Evolutionary conservation across 306 rosid genomes (phyloP).

Genomic region (Herpetospermum pedunculosum): DNA sequence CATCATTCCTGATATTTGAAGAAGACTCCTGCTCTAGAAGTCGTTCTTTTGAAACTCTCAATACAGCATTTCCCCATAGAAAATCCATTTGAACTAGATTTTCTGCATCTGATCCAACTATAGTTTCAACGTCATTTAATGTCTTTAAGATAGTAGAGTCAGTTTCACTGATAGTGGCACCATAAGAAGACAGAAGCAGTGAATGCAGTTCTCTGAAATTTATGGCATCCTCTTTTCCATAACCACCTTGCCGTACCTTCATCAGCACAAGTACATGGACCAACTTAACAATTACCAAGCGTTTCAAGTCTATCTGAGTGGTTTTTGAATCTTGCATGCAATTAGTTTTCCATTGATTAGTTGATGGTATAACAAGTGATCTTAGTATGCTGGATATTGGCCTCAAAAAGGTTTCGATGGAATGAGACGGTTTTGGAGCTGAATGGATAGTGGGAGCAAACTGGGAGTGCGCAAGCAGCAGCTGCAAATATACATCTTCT

Average conservation of each 20-base stretch:
- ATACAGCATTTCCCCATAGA: slow-evolving; percentile 43
- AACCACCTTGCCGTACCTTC: slow-evolving; percentile 24
- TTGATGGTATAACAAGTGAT: slow-evolving; percentile 40
- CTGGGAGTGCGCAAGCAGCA: slow-evolving; percentile 78
- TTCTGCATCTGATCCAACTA: slow-evolving; percentile 24
- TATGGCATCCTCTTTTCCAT: slow-evolving; percentile 34
- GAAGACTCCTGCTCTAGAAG: slow-evolving; percentile 22
- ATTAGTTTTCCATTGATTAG: slow-evolving; percentile 23
- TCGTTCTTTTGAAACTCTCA: slow-evolving; percentile 27
- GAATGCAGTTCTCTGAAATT: slow-evolving; percentile 49
- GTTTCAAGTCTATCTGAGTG: slow-evolving; percentile 23
- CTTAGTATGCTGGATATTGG: slow-evolving; percentile 65
- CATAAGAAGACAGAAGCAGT: slow-evolving; percentile 55
- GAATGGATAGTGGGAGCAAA: slow-evolving; percentile 57
- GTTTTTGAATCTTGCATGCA: slow-evolving; percentile 13
- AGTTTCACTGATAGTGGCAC: slow-evolving; percentile 46
- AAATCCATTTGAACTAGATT: slow-evolving; percentile 25
- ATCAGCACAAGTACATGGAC: slow-evolving; percentile 35
- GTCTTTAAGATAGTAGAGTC: slow-evolving; percentile 54
- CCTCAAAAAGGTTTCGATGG: slow-evolving; percentile 49
- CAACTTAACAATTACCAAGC: slow-evolving; percentile 57
- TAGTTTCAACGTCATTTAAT: slow-evolving; percentile 51
- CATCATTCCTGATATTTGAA: slow-evolving; percentile 24
- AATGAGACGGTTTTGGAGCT: slow-evolving; percentile 21
- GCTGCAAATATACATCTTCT: slow-evolving; percentile 44